Evolutionary conservation across 2,329 filamentous ascomycete species (phyloP).

Genomic region (Diaporthe caulivora): DNA sequence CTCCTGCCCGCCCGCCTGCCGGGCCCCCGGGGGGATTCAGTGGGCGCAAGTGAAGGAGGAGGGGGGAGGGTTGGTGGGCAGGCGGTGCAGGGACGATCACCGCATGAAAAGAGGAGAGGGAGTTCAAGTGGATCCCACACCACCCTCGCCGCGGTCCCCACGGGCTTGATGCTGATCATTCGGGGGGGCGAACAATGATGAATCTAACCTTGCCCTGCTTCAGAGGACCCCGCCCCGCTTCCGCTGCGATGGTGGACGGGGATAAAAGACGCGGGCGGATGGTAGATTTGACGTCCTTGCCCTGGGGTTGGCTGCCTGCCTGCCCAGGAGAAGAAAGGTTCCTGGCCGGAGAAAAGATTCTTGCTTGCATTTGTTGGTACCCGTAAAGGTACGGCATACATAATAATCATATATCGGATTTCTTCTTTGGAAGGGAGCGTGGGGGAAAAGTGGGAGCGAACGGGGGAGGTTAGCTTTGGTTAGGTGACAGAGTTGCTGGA

Average conservation of each 20-base stretch:
- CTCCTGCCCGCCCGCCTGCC: no score
- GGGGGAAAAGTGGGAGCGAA: neutral
- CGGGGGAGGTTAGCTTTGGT: neutral
- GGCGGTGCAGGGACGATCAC: conserved; percentile 21
- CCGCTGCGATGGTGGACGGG: neutral
- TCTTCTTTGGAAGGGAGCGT: neutral
- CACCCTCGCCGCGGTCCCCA: neutral
- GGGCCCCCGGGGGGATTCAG: neutral
- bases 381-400: neutral
- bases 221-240: neutral
- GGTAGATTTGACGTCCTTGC: neutral
- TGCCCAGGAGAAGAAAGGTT: neutral
- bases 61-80: neutral
- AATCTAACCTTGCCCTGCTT: neutral
- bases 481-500: neutral
- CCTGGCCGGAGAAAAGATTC: neutral
- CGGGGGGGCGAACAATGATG: neutral
- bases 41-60: neutral
- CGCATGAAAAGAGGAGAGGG: conserved; percentile 4
- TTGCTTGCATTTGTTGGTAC: neutral
- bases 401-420: neutral
- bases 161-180: conserved; percentile 27
- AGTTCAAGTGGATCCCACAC: neutral
- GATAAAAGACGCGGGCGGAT: neutral
- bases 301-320: neutral